A percentile compares a stretch with the other conserved stretches of the same genome.
These are phyloP conservation scores for Phytophthora sansomeana DNA, from an alignment of 352 stramenopile genomes.

Conservation along the genomic window DNA sequence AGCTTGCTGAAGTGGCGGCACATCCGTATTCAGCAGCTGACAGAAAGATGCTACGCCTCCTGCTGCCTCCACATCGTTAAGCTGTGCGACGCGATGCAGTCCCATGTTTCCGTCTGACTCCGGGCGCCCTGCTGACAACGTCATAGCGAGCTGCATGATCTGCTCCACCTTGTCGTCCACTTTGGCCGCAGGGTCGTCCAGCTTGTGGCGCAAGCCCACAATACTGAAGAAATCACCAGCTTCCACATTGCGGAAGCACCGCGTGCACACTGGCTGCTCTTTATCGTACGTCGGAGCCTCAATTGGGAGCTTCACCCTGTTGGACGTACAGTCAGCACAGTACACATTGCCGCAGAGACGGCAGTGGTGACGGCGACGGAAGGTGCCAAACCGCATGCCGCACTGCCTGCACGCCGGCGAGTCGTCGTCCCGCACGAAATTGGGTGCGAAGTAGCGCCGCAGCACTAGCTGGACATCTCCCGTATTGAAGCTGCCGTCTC, in stretches of 20 bases:
- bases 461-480: conserved; percentile 49
- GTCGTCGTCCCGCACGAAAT: conserved; percentile 61
- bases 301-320: conserved; percentile 73
- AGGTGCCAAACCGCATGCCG: conserved; percentile 73
- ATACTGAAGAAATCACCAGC: conserved; percentile 80
- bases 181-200: conserved; percentile 51
- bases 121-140: conserved; percentile 63
- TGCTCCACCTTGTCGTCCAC: conserved; percentile 77
- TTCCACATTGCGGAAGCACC: conserved; percentile 78
- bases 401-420: conserved; percentile 67
- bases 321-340: conserved; percentile 78
- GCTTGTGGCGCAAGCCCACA: conserved; percentile 63
- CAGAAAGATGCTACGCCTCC: conserved; percentile 81
- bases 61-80: conserved; percentile 88
- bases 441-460: conserved; percentile 66
- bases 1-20: conserved; percentile 62
- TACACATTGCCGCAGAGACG: conserved; percentile 78
- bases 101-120: conserved; percentile 76
- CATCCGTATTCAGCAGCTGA: conserved; percentile 61
- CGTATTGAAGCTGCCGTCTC: conserved; percentile 35
- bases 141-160: conserved; percentile 63
- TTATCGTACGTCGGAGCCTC: conserved; percentile 66
- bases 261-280: conserved; percentile 76
- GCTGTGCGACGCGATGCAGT: conserved; percentile 73
- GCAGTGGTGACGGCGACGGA: conserved; percentile 81